Conservation (phyloP, 2,329 filamentous ascomycete species). For the Fusarium foetens region DNA sequence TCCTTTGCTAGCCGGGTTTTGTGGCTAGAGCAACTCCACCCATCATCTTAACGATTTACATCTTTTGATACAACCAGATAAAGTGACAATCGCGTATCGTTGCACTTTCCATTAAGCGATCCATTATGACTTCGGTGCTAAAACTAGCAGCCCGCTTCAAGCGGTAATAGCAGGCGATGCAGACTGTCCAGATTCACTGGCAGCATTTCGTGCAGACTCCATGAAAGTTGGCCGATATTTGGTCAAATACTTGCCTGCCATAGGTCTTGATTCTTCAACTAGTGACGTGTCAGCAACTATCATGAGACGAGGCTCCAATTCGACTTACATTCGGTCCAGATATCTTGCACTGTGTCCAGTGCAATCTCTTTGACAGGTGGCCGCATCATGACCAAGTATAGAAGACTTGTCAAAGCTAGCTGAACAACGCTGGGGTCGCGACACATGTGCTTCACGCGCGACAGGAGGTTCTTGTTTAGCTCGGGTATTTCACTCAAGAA, state of each 20-base stretch:
- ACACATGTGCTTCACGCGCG: slow-evolving; percentile 75
- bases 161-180: slow-evolving; percentile 47
- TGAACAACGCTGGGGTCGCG: slow-evolving; percentile 72
- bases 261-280: slow-evolving; percentile 71
- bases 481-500: slow-evolving; percentile 93
- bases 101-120: not conserved
- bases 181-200: slow-evolving; percentile 34
- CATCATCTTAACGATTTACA: slow-evolving; percentile 8
- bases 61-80: slow-evolving; percentile 23
- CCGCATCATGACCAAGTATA: slow-evolving; percentile 75
- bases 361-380: slow-evolving; percentile 72
- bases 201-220: slow-evolving; percentile 45
- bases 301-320: not conserved
- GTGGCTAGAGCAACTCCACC: slow-evolving; percentile 10
- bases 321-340: slow-evolving; percentile 72
- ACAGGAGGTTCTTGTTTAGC: slow-evolving; percentile 76
- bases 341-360: slow-evolving; percentile 72
- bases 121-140: not conserved
- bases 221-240: slow-evolving; percentile 68
- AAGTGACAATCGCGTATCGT: not conserved
- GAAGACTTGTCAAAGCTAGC: slow-evolving; percentile 70
- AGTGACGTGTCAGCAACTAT: slow-evolving; percentile 29
- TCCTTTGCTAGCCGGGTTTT: not conserved
- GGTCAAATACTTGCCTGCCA: slow-evolving; percentile 70
- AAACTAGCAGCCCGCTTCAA: slow-evolving; percentile 26